Evolutionary conservation across 768 basidiomycete species (phyloP).

Genomic region (Phlebiopsis flavidoalba): DNA sequence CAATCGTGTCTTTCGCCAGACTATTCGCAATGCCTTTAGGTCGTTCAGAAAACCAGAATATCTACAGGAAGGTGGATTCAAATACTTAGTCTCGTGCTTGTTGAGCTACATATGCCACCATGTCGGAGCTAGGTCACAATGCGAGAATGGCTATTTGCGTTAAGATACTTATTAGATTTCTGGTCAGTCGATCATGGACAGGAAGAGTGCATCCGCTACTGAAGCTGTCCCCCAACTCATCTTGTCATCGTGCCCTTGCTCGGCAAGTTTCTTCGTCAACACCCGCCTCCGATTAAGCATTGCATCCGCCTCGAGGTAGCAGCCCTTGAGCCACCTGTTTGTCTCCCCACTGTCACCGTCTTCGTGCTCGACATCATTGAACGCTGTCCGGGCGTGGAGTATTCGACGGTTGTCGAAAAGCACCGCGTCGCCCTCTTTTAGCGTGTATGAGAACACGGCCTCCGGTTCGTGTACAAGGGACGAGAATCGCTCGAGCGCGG

Average conservation of each 20-base stretch:
- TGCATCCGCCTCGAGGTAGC: slow-evolving; percentile 66
- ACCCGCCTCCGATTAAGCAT: slow-evolving; percentile 58
- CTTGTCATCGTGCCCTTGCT: neutral
- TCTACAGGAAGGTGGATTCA: too few species aligned
- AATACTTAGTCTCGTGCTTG: too few species aligned
- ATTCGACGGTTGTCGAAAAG: slow-evolving; percentile 91
- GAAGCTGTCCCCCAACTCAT: neutral
- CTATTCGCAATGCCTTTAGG: neutral
- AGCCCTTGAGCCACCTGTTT: slow-evolving; percentile 89
- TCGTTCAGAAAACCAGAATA: too few species aligned
- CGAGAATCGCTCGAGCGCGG: slow-evolving; percentile 59
- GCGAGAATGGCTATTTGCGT: neutral
- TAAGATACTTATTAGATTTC: too few species aligned
- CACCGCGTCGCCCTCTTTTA: slow-evolving; percentile 81
- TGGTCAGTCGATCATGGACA: neutral
- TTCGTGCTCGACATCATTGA: slow-evolving; percentile 32
- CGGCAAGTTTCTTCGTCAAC: slow-evolving; percentile 26
- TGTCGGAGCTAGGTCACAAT: neutral
- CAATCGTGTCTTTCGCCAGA: neutral
- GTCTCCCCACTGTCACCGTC: slow-evolving; percentile 37
- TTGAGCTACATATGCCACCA: too few species aligned
- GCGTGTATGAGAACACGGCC: slow-evolving; percentile 55
- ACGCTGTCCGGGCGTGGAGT: slow-evolving; percentile 82
- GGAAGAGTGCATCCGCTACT: neutral
- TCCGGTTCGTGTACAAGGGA: slow-evolving; percentile 45